A percentile compares a stretch with the other conserved stretches of the same genome.
Conservation (phyloP, 2,329 filamentous ascomycete species). For the Fonsecaea pedrosoi region DNA sequence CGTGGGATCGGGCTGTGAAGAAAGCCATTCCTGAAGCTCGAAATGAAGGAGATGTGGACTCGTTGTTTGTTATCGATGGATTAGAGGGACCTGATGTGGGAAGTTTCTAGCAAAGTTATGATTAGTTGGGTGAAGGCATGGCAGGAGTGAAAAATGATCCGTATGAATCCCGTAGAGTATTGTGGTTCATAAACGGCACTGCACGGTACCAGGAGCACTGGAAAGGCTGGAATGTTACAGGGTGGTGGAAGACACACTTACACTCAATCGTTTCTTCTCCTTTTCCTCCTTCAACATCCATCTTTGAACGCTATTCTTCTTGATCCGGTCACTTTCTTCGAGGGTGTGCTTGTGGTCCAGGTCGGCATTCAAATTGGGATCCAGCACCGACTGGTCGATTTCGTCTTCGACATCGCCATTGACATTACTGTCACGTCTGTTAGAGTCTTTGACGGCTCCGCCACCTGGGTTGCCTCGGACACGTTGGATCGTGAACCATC, state of each 20-base stretch:
- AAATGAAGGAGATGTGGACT: slow-evolving; percentile 30
- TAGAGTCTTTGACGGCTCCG: slow-evolving; percentile 49
- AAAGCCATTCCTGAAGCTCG: slow-evolving; percentile 66
- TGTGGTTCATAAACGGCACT: not conserved
- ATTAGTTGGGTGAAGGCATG: not conserved
- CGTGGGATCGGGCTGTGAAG: slow-evolving; percentile 71
- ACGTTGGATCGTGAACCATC: slow-evolving; percentile 76
- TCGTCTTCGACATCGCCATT: slow-evolving; percentile 62
- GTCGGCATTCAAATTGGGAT: slow-evolving; percentile 56
- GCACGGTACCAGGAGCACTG: not conserved
- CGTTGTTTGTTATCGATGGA: slow-evolving; percentile 20
- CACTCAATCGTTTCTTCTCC: slow-evolving; percentile 63
- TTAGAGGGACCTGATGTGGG: slow-evolving; percentile 14
- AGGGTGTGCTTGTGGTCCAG: slow-evolving; percentile 74
- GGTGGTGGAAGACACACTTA: slow-evolving; percentile 19
- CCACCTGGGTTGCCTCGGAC: slow-evolving; percentile 70
- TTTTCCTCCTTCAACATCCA: slow-evolving; percentile 69
- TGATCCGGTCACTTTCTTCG: slow-evolving; percentile 76
- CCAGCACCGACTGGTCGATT: slow-evolving; percentile 49
- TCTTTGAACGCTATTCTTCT: slow-evolving; percentile 78
- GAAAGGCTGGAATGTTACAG: not conserved
- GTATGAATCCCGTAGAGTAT: not conserved
- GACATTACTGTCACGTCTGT: slow-evolving; percentile 23
- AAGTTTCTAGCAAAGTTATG: slow-evolving; percentile 21
- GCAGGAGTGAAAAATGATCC: not conserved